Evolutionary conservation across 805 yeast genomes (phyloP), one percentile per base, ranked within the genome.

Genomic region (Zygotorulaspora chibaensis): DNA sequence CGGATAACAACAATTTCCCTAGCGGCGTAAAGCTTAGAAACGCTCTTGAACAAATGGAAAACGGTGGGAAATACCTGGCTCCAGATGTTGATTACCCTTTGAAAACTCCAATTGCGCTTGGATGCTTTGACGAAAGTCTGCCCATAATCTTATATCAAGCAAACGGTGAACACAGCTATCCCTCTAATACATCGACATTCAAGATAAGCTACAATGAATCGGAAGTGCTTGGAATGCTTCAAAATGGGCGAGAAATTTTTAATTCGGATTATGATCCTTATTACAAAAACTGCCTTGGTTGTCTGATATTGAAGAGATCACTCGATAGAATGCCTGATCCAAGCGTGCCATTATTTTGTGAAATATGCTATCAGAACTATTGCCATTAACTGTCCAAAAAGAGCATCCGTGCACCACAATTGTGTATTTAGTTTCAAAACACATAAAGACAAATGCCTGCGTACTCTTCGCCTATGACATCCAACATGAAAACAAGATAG

Each of bases 61-160:
- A 48, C 12, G 43, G 47, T 12, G 42, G 42, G 4, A 35, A 42
- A 4, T 56, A 56, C 38, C 3, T 38, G 11, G 37, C 42, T 18
- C 52, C 56, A 9, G 25, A 75, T 76, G 13, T 42, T 9, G 35
- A 15, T 15, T 20, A 15, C 11, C 30, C 42, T 3, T 38, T 13
- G 8, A 68, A 77, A 8, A 75, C 68, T 47, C 96, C 96, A 11
- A 70, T 81, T 0, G 87, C 88, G 65, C 84, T 89, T 59, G 96
- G 97, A 3, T 90, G 96, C 66, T 71, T 82, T 58, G 44, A 54
- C 35, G 36, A 47, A n/a, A 47, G 56, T 44, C 31, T 72, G 11
- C 86, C 87, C 0, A 56, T 81, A 30, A 67, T 81, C 13, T 70
- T 81, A 0, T 80, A 80, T 53, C 64, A 69, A 40, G 73, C 78